A percentile compares a stretch with the other conserved stretches of the same genome.
Conservation (phyloP, 257 asterid species). For the Haberlea rhodopensis region DNA sequence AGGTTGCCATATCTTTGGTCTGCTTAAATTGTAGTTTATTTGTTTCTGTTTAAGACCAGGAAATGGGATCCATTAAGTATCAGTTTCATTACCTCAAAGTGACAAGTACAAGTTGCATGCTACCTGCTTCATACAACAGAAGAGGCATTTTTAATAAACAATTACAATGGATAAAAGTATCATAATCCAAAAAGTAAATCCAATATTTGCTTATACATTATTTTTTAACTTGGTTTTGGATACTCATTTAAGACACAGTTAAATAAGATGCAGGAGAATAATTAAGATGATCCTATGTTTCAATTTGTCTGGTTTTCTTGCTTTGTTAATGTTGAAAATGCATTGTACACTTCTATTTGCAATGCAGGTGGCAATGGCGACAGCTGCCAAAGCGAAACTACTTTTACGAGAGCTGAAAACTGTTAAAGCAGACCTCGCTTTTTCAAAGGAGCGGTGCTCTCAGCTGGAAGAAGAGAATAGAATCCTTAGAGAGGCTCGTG, state of each 20-base stretch:
- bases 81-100: background rate
- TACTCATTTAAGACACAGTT: background rate
- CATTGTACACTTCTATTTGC: slow-evolving; percentile 25
- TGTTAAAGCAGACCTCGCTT: slow-evolving; percentile 77
- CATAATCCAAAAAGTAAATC: no score
- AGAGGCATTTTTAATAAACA: no score
- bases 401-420: slow-evolving; percentile 90
- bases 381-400: slow-evolving; percentile 90
- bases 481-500: slow-evolving; percentile 74
- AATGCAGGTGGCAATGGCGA: slow-evolving; percentile 91
- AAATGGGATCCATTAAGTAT: background rate
- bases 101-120: background rate
- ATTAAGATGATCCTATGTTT: no score
- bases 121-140: background rate
- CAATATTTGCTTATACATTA: no score
- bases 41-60: background rate
- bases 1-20: slow-evolving; percentile 46
- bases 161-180: no score
- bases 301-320: slow-evolving; percentile 17
- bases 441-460: slow-evolving; percentile 72
- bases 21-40: background rate
- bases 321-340: slow-evolving; percentile 25
- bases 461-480: slow-evolving; percentile 90
- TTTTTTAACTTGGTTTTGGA: no score
- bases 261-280: no score